Conservation (phyloP, 331 rosid genomes). For the Malus hybrid region DNA sequence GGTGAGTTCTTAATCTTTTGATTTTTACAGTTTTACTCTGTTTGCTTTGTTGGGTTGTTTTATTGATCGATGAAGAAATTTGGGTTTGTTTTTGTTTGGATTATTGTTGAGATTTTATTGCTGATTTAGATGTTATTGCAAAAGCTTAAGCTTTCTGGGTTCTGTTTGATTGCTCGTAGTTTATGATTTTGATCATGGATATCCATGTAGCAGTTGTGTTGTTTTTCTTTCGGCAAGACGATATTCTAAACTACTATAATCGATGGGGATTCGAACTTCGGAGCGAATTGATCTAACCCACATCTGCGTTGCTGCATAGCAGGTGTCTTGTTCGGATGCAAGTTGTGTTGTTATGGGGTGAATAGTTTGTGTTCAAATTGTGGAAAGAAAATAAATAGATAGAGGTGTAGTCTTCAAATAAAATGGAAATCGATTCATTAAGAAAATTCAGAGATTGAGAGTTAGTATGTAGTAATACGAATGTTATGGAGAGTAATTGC, state of each 20-base stretch:
- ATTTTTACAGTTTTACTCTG: slow-evolving; percentile 4
- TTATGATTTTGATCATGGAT: neutral
- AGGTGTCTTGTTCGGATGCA: neutral
- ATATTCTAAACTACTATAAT: no score
- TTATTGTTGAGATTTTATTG: neutral
- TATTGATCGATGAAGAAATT: slow-evolving; percentile 5
- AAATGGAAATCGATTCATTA: neutral
- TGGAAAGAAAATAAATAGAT: neutral
- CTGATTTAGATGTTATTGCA: neutral
- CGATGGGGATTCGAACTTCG: no score
- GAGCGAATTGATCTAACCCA: no score
- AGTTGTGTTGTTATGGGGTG: neutral
- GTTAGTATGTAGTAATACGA: neutral
- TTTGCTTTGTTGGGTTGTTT: neutral
- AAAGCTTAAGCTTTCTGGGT: neutral
- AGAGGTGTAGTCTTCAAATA: neutral
- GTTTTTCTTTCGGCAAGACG: neutral
- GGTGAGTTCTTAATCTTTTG: slow-evolving; percentile 18
- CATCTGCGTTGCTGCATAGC: neutral
- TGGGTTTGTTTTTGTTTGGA: neutral
- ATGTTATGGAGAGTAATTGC: neutral
- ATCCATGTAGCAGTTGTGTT: neutral
- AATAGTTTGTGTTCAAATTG: neutral
- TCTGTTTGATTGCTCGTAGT: neutral
- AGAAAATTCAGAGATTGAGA: neutral